These are phyloP conservation scores for Tylopilus orsonianus DNA, from an alignment of 1,284 basidiomycete genomes.

Conservation along the genomic window DNA sequence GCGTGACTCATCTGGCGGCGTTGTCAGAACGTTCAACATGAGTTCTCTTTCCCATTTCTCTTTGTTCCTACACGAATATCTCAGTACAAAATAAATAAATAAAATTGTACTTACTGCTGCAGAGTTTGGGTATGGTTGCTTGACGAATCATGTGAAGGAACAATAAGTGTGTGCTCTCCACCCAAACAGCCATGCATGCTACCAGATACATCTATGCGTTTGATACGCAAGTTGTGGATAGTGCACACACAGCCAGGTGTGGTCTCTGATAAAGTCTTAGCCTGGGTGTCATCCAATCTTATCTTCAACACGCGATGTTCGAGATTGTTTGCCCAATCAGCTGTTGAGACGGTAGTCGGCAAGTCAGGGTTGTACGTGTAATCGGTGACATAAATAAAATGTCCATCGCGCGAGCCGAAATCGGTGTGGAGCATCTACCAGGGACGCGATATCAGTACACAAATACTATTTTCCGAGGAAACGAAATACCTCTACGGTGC, in stretches of 20 bases:
- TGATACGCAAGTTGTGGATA: conserved; percentile 53
- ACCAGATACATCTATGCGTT: conserved; percentile 28
- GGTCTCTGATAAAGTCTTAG: conserved; percentile 41
- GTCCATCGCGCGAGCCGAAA: conserved; percentile 31
- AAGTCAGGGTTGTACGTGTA: conserved; percentile 57
- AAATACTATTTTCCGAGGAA: background rate
- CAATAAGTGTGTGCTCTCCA: conserved; percentile 54
- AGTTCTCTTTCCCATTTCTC: conserved; percentile 31
- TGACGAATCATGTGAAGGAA: conserved; percentile 42
- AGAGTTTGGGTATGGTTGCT: conserved; percentile 34
- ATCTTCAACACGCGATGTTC: conserved; percentile 56
- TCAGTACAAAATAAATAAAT: conserved; percentile 7
- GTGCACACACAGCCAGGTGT: conserved; percentile 44
- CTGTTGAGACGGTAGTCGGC: conserved; percentile 27
- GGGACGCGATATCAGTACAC: conserved; percentile 5
- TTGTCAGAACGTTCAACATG: conserved; percentile 5
- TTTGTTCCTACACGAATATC: conserved; percentile 27
- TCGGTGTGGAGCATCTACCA: conserved; percentile 49
- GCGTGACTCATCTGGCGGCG: background rate
- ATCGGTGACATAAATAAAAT: conserved; percentile 62
- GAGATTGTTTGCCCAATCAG: conserved; percentile 41
- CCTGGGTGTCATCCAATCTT: conserved; percentile 49
- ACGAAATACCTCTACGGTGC: conserved; percentile 54
- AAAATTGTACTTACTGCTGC: conserved; percentile 15
- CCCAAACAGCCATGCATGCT: conserved; percentile 49